Evolutionary conservation across 1,284 basidiomycete species (phyloP), one percentile per base, ranked within the genome.

Genomic region (Cerrena zonata): DNA sequence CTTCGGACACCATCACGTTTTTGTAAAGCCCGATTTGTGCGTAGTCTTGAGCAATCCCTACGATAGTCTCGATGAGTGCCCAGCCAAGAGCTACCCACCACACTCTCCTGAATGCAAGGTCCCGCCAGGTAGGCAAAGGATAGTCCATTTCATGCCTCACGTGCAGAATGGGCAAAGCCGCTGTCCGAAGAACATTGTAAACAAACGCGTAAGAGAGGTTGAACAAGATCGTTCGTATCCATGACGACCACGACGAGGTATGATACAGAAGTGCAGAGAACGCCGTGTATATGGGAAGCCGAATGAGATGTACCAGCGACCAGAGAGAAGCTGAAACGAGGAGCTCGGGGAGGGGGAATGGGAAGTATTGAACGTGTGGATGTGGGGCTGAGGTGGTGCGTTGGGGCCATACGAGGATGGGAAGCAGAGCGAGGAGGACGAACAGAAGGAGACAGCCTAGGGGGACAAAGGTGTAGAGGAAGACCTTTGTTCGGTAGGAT

Each of bases 51-150:
- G 70, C 68, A 48, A 88, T 72, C 11, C 79, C 78, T 2, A 80
- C 78, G 18, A 75, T 58, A 4, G 81, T 80, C 57, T 88, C 87
- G 5, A 80, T 81, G 4, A 76, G 66, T 13, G 82, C 82, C 78
- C 82, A 86, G 0, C 84, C 84, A 2, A 89, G 69, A 2, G 82
- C 82, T 24, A 86, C 65, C 81, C 83, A 87, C 86, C 87, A 89
- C 4, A 84, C 78, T 22, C 78, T 73, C 19, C 67, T 63, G 67
- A 89, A 90, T 2, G 78, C 76, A 1, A 71, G 65, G 57, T 86
- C 80, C 47, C 65, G 69, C 68, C 76, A 83, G 7, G 74, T 80
- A 27, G 82, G 75, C 26, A 62, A 63, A 48, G 69, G 60, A 53
- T 61, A 65, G 23, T 66, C 65, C 63, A 75, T 75, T 56, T 70